Evolutionary conservation across 192 early-diverging fungal genomes (phyloP), one percentile per base, ranked within the genome.

Genomic region (Coemansia sp.): DNA sequence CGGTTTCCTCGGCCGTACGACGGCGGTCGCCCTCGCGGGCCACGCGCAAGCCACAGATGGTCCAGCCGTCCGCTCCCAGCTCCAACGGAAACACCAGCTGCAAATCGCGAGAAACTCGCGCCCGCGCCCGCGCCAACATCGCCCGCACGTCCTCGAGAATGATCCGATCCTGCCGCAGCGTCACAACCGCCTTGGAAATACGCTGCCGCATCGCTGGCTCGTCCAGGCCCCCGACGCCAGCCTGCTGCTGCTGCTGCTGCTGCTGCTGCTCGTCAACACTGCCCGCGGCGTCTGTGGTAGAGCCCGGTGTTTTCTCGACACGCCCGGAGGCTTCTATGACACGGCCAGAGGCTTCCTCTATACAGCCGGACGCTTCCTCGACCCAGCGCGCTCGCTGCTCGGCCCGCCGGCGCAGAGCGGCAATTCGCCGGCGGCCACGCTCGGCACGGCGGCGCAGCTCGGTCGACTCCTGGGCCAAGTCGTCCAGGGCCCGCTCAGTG

Each of bases 121-220:
- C 54, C 5, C 66, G 66, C 49, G 51, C 37, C 29, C 50, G 29
- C 5, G 66, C 66, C 21, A 69, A 50, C 66, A 69, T 69, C 3
- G 66, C 66, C 1, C 66, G 49, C 29, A 69, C 10, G 40, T 69
- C 66, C 35, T 69, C 66, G 6, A 51, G 18, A 26, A 69, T 69
- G 3, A 69, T 69, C 9, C 66, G 59, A 12, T 60, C 59, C 54
- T 69, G 66, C 6, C 54, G 53, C 26, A 69, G 36, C 25, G 36
- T 38, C 20, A 38, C 34, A 14, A 31, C 54, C 0, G 22, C 19
- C 1, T 48, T 16, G 17, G 19, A 11, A 12, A 43, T 41, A 22
- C 26, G 37, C 8, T n/a, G 17, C 13, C 18, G 33, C 3, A 13
- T 21, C 6, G 31, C 21, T 44, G n/a, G 0, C 19, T 19, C 6